Conservation (phyloP, 202 grass and related monocot species). For the Alloteropsis angusta region DNA sequence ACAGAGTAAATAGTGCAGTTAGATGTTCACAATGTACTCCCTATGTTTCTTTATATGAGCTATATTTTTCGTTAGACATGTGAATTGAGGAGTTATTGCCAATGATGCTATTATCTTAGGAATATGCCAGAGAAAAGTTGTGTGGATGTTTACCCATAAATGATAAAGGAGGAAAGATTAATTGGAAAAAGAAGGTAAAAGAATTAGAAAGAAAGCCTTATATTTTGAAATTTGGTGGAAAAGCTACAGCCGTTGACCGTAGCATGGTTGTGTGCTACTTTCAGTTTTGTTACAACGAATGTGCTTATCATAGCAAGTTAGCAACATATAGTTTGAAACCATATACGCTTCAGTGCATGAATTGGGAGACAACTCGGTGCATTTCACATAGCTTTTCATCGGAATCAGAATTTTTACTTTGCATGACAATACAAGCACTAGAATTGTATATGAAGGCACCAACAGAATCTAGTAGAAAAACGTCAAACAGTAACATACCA, state of each 20-base stretch:
- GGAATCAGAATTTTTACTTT: neutral
- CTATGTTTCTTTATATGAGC: neutral
- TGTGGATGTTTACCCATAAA: neutral
- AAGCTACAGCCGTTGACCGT: neutral
- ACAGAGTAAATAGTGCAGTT: neutral
- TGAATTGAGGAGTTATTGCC: neutral
- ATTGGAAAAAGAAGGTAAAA: neutral
- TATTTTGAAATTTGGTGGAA: neutral
- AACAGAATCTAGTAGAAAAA: neutral
- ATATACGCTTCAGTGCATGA: neutral
- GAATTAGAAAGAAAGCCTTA: neutral
- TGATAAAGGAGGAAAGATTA: neutral
- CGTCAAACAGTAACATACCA: neutral
- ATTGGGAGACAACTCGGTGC: neutral
- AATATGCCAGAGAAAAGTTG: neutral
- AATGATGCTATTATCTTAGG: neutral
- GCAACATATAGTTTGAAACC: neutral
- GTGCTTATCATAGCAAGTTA: neutral
- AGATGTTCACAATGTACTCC: neutral
- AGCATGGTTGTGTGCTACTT: neutral
- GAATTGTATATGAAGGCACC: neutral
- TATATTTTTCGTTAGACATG: neutral
- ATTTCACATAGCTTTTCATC: neutral
- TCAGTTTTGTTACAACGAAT: neutral
- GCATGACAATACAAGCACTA: neutral